Conservation (phyloP, 345 rosid species). For the Gossypium longicalyx region DNA sequence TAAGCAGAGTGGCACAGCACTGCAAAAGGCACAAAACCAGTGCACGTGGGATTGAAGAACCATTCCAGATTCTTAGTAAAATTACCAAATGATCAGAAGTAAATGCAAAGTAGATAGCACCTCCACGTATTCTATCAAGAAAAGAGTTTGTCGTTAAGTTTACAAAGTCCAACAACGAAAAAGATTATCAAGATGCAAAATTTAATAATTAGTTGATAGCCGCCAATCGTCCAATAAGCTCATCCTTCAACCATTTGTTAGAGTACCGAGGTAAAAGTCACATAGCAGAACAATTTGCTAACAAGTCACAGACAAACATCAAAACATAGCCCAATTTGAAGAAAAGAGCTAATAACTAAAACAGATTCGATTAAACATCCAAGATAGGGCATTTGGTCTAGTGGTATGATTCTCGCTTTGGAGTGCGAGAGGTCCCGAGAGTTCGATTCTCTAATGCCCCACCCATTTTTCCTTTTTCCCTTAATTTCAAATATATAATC, state of each 20-base stretch:
- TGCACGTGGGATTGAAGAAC: background rate
- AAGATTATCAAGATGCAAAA: background rate
- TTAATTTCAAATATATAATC: background rate
- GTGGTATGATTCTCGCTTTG: constrained; percentile 88
- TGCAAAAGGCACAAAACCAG: background rate
- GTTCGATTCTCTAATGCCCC: constrained; percentile 18
- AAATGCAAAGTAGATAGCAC: background rate
- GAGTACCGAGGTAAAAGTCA: background rate
- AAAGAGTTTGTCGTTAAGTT: background rate
- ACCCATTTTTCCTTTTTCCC: background rate
- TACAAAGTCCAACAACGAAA: background rate
- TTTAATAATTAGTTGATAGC: background rate
- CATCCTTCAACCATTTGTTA: background rate
- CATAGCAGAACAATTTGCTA: background rate
- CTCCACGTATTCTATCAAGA: background rate
- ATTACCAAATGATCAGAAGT: background rate
- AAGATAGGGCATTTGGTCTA: constrained; percentile 41
- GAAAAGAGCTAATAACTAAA: background rate
- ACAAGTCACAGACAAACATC: background rate
- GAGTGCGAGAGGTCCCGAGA: background rate
- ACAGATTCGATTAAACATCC: background rate
- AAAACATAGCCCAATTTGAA: background rate
- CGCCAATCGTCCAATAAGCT: background rate
- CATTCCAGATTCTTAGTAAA: background rate
- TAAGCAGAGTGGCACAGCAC: background rate